Conservation (phyloP, 2,329 filamentous ascomycete species). For the Xylaria arbuscula region DNA sequence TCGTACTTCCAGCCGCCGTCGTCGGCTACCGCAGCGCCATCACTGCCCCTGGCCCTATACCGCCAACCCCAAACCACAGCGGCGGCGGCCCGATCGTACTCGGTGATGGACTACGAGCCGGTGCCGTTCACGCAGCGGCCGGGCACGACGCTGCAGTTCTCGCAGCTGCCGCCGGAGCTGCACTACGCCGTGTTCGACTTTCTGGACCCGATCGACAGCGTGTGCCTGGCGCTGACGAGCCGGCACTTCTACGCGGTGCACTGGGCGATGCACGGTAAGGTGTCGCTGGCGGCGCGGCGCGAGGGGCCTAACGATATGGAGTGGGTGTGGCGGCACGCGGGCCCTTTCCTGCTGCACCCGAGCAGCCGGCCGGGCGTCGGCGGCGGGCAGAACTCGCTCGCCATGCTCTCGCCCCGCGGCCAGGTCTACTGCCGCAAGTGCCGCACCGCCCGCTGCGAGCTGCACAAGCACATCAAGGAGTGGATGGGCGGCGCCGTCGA, state of each 20-base stretch:
- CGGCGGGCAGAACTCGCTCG: conserved; percentile 52
- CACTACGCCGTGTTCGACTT: conserved; percentile 71
- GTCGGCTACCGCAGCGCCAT: conserved; percentile 22
- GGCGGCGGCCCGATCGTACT: conserved; percentile 67
- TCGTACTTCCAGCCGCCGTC: conserved; percentile 39
- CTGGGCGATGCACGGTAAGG: conserved; percentile 64
- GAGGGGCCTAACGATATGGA: conserved; percentile 71
- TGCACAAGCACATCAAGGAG: conserved; percentile 69
- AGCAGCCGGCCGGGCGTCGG: conserved; percentile 24
- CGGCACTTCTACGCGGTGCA: conserved; percentile 69
- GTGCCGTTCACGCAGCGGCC: conserved; percentile 62
- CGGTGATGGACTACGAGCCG: conserved; percentile 70
- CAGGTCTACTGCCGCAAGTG: conserved; percentile 73
- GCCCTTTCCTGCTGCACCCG: conserved; percentile 51
- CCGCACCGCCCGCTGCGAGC: conserved; percentile 69
- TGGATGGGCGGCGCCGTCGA: conserved; percentile 69
- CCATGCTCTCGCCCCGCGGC: conserved; percentile 64
- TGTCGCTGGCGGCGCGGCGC: conserved; percentile 68
- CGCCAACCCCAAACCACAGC: conserved; percentile 55
- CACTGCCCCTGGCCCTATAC: conserved; percentile 10
- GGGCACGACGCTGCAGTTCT: conserved; percentile 58
- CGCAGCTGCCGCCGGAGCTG: conserved; percentile 68
- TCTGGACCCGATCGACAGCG: conserved; percentile 72
- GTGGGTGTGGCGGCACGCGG: conserved; percentile 70
- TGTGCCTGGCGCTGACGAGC: conserved; percentile 69